Conservation (phyloP, 164 flowering plant genomes). For the Dillenia suffruticosa region DNA sequence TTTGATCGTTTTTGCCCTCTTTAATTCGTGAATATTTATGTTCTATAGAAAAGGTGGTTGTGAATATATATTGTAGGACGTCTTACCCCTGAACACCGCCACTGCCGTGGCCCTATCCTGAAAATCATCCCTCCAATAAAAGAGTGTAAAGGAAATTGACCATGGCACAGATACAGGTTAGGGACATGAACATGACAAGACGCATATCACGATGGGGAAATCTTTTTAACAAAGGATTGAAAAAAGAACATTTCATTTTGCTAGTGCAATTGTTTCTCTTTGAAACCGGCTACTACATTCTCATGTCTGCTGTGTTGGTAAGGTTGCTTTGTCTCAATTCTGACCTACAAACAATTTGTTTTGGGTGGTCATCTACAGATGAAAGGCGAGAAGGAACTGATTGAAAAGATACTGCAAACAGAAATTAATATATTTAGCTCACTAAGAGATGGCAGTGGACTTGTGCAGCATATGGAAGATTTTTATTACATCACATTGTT, state of each 20-base stretch:
- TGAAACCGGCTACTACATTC: not conserved
- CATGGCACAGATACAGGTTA: too few species aligned
- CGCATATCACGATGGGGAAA: too few species aligned
- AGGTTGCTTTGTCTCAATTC: conserved; percentile 9
- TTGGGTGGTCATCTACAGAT: conserved; percentile 37
- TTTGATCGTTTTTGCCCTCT: too few species aligned
- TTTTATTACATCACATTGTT: conserved; percentile 82
- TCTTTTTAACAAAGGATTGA: too few species aligned
- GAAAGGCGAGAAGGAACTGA: conserved; percentile 92
- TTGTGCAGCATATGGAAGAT: conserved; percentile 99
- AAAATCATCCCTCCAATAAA: too few species aligned
- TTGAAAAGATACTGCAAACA: conserved; percentile 76
- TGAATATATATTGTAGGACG: too few species aligned
- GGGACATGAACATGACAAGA: too few species aligned
- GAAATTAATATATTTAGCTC: conserved; percentile 85
- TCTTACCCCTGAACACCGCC: too few species aligned
- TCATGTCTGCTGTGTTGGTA: not conserved
- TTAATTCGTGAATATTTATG: too few species aligned
- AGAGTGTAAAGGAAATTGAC: too few species aligned
- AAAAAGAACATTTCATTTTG: not conserved
- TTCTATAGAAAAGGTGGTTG: too few species aligned
- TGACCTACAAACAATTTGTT: not conserved
- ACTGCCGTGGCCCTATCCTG: too few species aligned
- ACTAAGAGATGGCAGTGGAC: conserved; percentile 93
- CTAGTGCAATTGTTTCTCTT: not conserved